Conservation (phyloP, 1,139 yeast genomes). For the Candida tropicalis region DNA sequence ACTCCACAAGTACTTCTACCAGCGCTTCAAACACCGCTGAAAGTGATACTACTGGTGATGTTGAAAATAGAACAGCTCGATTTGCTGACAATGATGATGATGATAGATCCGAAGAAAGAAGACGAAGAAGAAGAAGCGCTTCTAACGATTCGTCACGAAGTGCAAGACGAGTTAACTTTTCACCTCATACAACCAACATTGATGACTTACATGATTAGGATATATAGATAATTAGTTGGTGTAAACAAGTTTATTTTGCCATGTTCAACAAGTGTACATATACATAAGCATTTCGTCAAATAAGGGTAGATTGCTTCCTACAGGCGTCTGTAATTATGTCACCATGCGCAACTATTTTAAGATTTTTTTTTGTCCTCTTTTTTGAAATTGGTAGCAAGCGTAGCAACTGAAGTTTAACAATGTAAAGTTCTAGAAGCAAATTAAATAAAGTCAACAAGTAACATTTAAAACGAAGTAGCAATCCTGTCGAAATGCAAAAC, state of each 20-base stretch:
- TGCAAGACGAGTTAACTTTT: conserved; percentile 16
- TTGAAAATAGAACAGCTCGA: not conserved
- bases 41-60: not conserved
- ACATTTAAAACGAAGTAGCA: not conserved
- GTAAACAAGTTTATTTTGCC: no score
- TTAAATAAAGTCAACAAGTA: not conserved
- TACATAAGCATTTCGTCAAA: no score
- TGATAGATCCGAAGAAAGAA: conserved; percentile 1
- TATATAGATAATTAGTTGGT: conserved; percentile 9
- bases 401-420: not conserved
- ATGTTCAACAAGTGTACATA: no score
- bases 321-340: no score
- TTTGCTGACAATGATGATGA: conserved; percentile 3
- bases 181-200: conserved; percentile 19
- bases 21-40: not conserved
- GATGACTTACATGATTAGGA: conserved; percentile 15
- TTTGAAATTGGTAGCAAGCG: not conserved
- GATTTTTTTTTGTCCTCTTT: not conserved
- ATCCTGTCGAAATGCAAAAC: not conserved
- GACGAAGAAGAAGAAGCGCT: conserved; percentile 12
- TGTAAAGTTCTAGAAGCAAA: not conserved
- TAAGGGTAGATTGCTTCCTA: no score
- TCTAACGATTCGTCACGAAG: conserved; percentile 13
- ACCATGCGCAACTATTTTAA: not conserved
- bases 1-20: not conserved